Evolutionary conservation across 1,139 yeast genomes (phyloP), one percentile per base, ranked within the genome.

Genomic region (Yamadazyma jaroonii): DNA sequence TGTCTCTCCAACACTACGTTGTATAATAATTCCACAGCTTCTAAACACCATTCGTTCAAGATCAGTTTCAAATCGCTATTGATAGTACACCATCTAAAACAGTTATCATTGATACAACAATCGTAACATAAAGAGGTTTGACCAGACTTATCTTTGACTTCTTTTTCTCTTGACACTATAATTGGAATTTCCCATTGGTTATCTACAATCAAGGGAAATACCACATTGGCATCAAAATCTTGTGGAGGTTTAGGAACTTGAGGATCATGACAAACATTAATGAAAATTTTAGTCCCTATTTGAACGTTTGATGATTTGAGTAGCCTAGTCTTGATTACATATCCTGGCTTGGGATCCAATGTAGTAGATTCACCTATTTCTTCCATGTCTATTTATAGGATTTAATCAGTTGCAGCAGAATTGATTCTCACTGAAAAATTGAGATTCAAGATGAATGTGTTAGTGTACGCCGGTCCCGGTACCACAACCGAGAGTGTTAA

Each of bases 161-260:
- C 56, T 40, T 72, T 59, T 38, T 74, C 74, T 0, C 68, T 63
- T 0, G 90, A 79, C 0, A 86, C 77, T 1, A 84, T 73, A 8
- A 88, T 77, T 1, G 96, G 96, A 3, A 88, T 83, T 43, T 84
- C 90, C 95, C 96, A 88, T 51, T 81, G 71, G 49, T 82, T 81
- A 29, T 79, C 79, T 56, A 81, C 77, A 21, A 86, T 83, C 38
- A 79, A 58, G 1, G 85, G 81, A 49, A 81, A 81, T 6, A 86
- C 79, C 2, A 67, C 59, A 24, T 64, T 69, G 2, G 90, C 79
- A 29, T 72, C 69, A 49, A 82, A 82, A 22, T 61, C 76, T 21
- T 56, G 62, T 8, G 57, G 57, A 8, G 71, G 75, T 44, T 53
- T 56, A 21, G 95, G 95, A 0, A 87, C 81, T 27, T 74, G 71